Evolutionary conservation across 192 early-diverging fungal genomes (phyloP).

Genomic region (Gorgonomyces haynaldii): DNA sequence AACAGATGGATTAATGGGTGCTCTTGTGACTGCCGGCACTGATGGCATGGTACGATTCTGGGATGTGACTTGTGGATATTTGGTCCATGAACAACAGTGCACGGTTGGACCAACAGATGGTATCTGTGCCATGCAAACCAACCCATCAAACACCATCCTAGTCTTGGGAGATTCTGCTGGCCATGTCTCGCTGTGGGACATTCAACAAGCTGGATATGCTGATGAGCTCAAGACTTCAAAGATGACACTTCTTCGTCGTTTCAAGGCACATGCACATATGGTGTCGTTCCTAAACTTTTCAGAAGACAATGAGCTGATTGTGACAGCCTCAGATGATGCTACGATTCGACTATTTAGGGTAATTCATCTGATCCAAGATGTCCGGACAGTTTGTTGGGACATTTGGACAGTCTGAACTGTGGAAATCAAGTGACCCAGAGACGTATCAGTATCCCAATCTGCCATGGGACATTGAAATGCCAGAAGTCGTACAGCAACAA

Average conservation of each 20-base stretch:
- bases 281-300: conserved; percentile 23
- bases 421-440: conserved; percentile 26
- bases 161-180: conserved; percentile 27
- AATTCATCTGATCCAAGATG: conserved; percentile 10
- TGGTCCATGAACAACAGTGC: conserved; percentile 24
- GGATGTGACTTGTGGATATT: conserved; percentile 19
- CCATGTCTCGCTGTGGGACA: conserved; percentile 24
- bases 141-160: conserved; percentile 20
- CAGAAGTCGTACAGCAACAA: conserved; percentile 29
- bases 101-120: conserved; percentile 16
- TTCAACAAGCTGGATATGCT: conserved; percentile 1
- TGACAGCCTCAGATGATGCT: conserved; percentile 31
- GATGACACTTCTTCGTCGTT: conserved; percentile 11
- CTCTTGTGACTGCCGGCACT: conserved; percentile 27
- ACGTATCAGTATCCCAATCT: conserved; percentile 19
- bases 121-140: conserved; percentile 21
- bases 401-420: conserved; percentile 32
- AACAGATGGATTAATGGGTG: conserved; percentile 8
- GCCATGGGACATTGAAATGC: conserved; percentile 26
- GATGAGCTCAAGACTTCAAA: conserved; percentile 20
- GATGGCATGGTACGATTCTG: conserved; percentile 41
- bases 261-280: conserved; percentile 24
- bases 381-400: conserved; percentile 37
- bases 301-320: conserved; percentile 12
- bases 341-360: conserved; percentile 39